Percentiles rank a stretch among this genome's conserved stretches.
These are phyloP conservation scores for Cyberlindnera americana DNA, from an alignment of 805 yeast species.

Conservation along the genomic window DNA sequence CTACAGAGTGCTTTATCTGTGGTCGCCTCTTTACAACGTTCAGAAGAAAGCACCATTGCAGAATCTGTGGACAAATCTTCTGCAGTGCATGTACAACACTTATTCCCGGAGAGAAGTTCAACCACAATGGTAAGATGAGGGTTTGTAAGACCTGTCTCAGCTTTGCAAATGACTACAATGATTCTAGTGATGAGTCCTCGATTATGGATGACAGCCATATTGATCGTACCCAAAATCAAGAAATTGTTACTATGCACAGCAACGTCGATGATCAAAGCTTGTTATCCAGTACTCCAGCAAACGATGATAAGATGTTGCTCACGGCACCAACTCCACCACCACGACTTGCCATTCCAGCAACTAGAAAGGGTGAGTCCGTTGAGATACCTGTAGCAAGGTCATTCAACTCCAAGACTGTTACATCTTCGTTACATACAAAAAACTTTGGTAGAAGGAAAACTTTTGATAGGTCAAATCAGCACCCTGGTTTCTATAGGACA, in stretches of 20 bases:
- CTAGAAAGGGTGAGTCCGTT: slow-evolving; percentile 72
- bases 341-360: slow-evolving; percentile 79
- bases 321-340: slow-evolving; percentile 56
- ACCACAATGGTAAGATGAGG: slow-evolving; percentile 64
- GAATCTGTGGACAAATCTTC: slow-evolving; percentile 94
- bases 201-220: slow-evolving; percentile 33
- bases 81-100: slow-evolving; percentile 79
- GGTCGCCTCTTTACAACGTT: slow-evolving; percentile 78
- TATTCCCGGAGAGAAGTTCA: slow-evolving; percentile 61
- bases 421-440: slow-evolving; percentile 25
- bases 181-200: slow-evolving; percentile 64
- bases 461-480: slow-evolving; percentile 17
- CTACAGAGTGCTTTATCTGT: slow-evolving; percentile 82
- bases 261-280: slow-evolving; percentile 18
- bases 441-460: slow-evolving; percentile 25
- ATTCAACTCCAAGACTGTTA: slow-evolving; percentile 23
- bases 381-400: slow-evolving; percentile 52
- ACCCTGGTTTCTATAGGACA: slow-evolving; percentile 12
- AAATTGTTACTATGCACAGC: slow-evolving; percentile 7
- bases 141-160: slow-evolving; percentile 72
- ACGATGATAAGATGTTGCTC: slow-evolving; percentile 19
- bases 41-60: slow-evolving; percentile 89
- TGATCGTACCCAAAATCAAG: slow-evolving; percentile 22
- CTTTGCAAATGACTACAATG: slow-evolving; percentile 62
- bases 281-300: slow-evolving; percentile 18